Evolutionary conservation across 768 basidiomycete genomes (phyloP).

Genomic region (Boletus rubroflammeus): DNA sequence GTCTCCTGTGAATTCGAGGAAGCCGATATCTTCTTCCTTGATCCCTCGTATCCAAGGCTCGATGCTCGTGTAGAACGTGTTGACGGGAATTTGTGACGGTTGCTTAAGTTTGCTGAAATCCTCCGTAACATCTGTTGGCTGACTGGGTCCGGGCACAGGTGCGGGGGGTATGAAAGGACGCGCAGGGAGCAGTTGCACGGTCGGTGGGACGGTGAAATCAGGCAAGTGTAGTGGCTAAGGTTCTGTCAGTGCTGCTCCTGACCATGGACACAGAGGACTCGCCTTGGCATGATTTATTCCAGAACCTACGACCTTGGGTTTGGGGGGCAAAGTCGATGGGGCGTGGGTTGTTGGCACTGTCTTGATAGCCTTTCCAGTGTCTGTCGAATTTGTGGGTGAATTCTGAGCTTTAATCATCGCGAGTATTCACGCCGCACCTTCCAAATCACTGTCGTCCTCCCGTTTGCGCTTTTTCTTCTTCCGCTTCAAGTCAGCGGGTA

Average conservation of each 20-base stretch:
- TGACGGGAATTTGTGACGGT: constrained; percentile 64
- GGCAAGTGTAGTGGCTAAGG: constrained; percentile 39
- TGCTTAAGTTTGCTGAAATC: constrained; percentile 85
- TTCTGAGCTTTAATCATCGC: not conserved
- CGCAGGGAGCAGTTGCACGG: constrained; percentile 48
- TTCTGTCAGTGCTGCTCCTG: constrained; percentile 10
- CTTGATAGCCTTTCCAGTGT: constrained; percentile 54
- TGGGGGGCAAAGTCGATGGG: constrained; percentile 41
- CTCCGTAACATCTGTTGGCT: constrained; percentile 76
- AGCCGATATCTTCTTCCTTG: constrained; percentile 94
- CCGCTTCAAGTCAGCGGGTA: constrained; percentile 57
- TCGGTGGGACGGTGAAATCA: constrained; percentile 59
- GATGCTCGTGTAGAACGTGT: constrained; percentile 82
- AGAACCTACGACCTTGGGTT: constrained; percentile 53
- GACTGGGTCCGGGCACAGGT: constrained; percentile 78
- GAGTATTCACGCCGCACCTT: constrained; percentile 43
- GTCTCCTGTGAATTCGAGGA: constrained; percentile 86
- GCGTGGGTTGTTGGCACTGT: constrained; percentile 49
- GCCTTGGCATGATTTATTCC: constrained; percentile 51
- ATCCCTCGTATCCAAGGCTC: constrained; percentile 89
- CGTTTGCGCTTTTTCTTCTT: constrained; percentile 88
- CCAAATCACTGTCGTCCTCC: constrained; percentile 70
- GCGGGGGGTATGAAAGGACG: constrained; percentile 62
- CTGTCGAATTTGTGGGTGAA: constrained; percentile 31
- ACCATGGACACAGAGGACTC: constrained; percentile 10